Conservation (phyloP, 2,329 filamentous ascomycete genomes). For the Beauveria varroae region DNA sequence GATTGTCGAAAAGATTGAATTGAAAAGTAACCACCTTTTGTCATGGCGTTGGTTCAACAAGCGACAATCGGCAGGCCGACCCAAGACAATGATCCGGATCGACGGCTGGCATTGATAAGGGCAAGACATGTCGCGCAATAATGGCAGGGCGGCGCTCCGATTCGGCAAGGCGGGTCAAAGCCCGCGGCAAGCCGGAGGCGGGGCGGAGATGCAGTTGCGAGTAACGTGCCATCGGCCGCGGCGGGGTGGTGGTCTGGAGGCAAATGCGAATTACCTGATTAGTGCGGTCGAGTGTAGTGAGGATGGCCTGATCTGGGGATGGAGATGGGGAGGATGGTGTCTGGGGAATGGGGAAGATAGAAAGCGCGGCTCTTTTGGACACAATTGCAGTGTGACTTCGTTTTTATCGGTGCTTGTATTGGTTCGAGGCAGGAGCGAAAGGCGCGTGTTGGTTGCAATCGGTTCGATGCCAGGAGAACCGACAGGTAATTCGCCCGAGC, state of each 20-base stretch:
- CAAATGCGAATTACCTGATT: background rate
- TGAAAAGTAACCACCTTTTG: background rate
- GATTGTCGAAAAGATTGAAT: background rate
- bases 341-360: background rate
- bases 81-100: constrained; percentile 9
- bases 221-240: constrained; percentile 10
- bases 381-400: too few species aligned
- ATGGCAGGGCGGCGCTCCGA: background rate
- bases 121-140: too few species aligned
- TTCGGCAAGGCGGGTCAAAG: constrained; percentile 1
- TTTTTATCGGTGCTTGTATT: too few species aligned
- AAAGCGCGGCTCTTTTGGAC: too few species aligned
- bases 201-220: background rate
- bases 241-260: background rate
- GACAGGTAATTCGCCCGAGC: too few species aligned
- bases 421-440: too few species aligned
- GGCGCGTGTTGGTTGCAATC: background rate
- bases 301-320: background rate
- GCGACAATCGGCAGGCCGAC: background rate
- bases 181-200: background rate
- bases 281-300: background rate
- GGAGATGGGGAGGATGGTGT: background rate
- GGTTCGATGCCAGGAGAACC: background rate
- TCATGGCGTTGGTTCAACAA: background rate
- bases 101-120: background rate